Evolutionary conservation across 441 rosid species (phyloP), one percentile per base, ranked within the genome.

Genomic region (Lepidium campestre): DNA sequence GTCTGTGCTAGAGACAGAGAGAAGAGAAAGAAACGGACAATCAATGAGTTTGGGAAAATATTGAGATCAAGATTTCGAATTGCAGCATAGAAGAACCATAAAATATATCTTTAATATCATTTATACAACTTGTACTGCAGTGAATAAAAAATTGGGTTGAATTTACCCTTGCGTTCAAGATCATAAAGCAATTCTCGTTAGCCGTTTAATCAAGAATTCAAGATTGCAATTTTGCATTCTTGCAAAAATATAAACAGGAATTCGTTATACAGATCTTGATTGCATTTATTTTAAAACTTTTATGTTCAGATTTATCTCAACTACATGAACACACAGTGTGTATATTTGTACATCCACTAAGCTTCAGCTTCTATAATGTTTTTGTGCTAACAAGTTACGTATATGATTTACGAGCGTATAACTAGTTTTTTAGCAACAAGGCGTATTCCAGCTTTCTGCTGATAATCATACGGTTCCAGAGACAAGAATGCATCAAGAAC

Each of bases 391-490:
- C 29, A 53, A 46, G 6, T 35, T 6, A 29, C 2, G 36, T 18
- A 11, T 23, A 41, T 6, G 54, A 10, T 37, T 29, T 23, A 32
- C 32, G 64, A 63, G 62, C 62, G 75, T 50, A 89, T 57, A 57
- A 85, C 57, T 74, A 91, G 42, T 58, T 84, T 84, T 67, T 82
- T 83, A 2, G 89, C 90, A 55, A 89, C 86, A 36, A 87, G 63
- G 35, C 91, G 85, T 35, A 93, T 87, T 48, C 99, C 99, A n/a
- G 97, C 86, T 68, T 37, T 71, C 73, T 81, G 87, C 63, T 78
- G 91, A 78, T 79, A 89, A 75, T 89, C 99, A 44, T 91, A 93
- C 4, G 85, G 65, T 67, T 82, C 86, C 45, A 91, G 36, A 36
- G 89, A 80, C 68, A 93, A 63, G 72, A 61, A 86, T 17, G 86